Percentiles rank a stretch among this genome's conserved stretches.
Conservation (phyloP, 2,329 filamentous ascomycete genomes). For the Teratosphaeria viscida region DNA sequence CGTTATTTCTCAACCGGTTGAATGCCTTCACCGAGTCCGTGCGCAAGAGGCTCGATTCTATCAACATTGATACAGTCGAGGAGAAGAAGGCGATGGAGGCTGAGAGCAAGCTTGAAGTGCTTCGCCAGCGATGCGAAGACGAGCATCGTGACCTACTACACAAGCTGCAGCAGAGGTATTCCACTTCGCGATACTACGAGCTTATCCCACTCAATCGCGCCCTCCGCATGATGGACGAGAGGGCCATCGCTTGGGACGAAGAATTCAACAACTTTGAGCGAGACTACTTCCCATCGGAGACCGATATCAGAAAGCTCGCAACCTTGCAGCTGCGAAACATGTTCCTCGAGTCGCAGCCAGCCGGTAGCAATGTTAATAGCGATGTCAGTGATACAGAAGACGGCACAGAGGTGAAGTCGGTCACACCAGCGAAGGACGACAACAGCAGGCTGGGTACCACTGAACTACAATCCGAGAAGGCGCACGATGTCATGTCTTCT, state of each 20-base stretch:
- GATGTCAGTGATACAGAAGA: conserved; percentile 49
- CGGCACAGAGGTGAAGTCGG: conserved; percentile 36
- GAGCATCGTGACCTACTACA: conserved; percentile 65
- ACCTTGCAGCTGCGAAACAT: conserved; percentile 89
- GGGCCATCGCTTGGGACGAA: conserved; percentile 85
- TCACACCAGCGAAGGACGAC: conserved; percentile 21
- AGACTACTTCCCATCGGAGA: conserved; percentile 87
- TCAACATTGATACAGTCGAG: conserved; percentile 82
- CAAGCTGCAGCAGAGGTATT: conserved; percentile 81
- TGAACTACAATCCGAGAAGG: conserved; percentile 44
- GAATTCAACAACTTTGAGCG: conserved; percentile 83
- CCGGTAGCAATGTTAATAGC: conserved; percentile 20
- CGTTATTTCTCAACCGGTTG: conserved; percentile 69
- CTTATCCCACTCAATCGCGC: conserved; percentile 87
- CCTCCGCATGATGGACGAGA: conserved; percentile 82
- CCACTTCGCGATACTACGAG: conserved; percentile 91
- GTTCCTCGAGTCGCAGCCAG: conserved; percentile 77
- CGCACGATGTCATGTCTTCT: conserved; percentile 52
- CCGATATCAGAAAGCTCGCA: conserved; percentile 85
- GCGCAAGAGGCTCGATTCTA: conserved; percentile 69
- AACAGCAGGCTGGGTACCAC: conserved; percentile 38
- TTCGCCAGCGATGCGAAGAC: conserved; percentile 71
- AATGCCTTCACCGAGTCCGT: conserved; percentile 82
- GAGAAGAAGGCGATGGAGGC: conserved; percentile 79
- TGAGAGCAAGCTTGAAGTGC: conserved; percentile 65